Base-by-base conservation (phyloP, 2,329 filamentous ascomycete genomes). In the Aspergillus sp. region DNA sequence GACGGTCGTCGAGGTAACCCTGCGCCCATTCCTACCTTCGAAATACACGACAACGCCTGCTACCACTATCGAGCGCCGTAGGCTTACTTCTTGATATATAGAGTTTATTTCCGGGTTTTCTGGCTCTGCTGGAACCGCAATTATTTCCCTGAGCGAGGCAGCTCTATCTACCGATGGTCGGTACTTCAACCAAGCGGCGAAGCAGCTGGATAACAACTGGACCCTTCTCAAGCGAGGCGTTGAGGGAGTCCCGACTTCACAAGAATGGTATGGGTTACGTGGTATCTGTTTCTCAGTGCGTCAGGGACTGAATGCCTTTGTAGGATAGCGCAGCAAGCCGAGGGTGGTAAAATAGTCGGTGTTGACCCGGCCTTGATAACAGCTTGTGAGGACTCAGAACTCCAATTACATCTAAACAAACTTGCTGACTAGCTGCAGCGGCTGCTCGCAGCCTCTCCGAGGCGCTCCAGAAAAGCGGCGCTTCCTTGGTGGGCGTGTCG, bases 101-200 rank as follows among this genome's bases (percentile, higher is more conserved):
- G 91, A 88, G 72, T 97, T 88, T 70, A 96, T 99, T 66, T 93
- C 87, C 60, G 93, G 95, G 24, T 99, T 99, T 76, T 91, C 91
- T 58, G 95, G 95, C 55, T 99, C 95, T 9, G 93, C 95, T 44
- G 95, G 95, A 58, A 96, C 91, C 63, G 95, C 93, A 40, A 88
- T 99, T 51, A 83, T 99, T 56, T 95, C 93, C 2, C 83, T 86
- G 50, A 88, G 91, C 51, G 93, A 93, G 75, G 95, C 95, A 15
- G 91, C 91, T 13, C 80, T 99, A 57, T 91, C 95, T 12, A 99
- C 95, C 30, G 95, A 99, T 73, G 95, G 95, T 30, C 88, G 95
- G 64, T 99, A 99, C 77, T 99, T 98, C 82, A 98, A 96, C 78
- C 95, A 99, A 76, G 95, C 95, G 24, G 81, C 87, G 61, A 90